Percentiles rank a stretch among this genome's conserved stretches.
These are phyloP conservation scores for Leucogyrophana mollusca DNA, from an alignment of 768 basidiomycete genomes.

Conservation along the genomic window DNA sequence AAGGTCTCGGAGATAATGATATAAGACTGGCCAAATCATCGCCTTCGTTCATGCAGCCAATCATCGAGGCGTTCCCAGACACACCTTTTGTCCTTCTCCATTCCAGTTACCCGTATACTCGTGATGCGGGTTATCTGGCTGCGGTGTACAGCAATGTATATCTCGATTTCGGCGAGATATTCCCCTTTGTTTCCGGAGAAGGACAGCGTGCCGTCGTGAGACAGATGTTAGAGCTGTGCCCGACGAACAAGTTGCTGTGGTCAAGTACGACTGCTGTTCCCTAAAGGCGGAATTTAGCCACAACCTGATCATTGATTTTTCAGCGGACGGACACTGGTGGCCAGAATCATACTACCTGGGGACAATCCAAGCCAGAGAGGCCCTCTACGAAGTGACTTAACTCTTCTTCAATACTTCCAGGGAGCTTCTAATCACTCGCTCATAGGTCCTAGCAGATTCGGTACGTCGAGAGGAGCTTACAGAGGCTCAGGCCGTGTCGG, in stretches of 20 bases:
- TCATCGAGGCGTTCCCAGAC: slow-evolving; percentile 62
- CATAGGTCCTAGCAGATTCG: slow-evolving; percentile 55
- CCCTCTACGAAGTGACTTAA: slow-evolving; percentile 51
- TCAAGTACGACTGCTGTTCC: slow-evolving; percentile 50
- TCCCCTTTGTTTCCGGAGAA: slow-evolving; percentile 60
- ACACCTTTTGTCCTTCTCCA: slow-evolving; percentile 70
- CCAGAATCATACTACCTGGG: slow-evolving; percentile 77
- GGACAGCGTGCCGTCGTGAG: slow-evolving; percentile 61
- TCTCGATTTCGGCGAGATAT: slow-evolving; percentile 80
- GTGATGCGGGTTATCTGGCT: slow-evolving; percentile 76
- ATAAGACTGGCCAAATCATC: slow-evolving; percentile 56
- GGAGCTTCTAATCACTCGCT: background rate
- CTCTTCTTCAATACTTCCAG: background rate
- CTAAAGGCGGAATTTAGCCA: background rate
- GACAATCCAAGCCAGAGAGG: slow-evolving; percentile 59
- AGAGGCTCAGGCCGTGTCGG: slow-evolving; percentile 50
- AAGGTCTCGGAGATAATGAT: slow-evolving; percentile 70
- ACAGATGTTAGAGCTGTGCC: slow-evolving; percentile 68
- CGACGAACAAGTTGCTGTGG: slow-evolving; percentile 81
- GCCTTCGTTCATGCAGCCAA: slow-evolving; percentile 64
- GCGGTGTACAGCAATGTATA: slow-evolving; percentile 73
- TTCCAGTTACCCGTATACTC: slow-evolving; percentile 74
- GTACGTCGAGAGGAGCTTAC: slow-evolving; percentile 50
- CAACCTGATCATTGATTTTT: background rate
- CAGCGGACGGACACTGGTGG: slow-evolving; percentile 71